Conservation (phyloP, 2,329 filamentous ascomycete species). For the Fulvia fulva region DNA sequence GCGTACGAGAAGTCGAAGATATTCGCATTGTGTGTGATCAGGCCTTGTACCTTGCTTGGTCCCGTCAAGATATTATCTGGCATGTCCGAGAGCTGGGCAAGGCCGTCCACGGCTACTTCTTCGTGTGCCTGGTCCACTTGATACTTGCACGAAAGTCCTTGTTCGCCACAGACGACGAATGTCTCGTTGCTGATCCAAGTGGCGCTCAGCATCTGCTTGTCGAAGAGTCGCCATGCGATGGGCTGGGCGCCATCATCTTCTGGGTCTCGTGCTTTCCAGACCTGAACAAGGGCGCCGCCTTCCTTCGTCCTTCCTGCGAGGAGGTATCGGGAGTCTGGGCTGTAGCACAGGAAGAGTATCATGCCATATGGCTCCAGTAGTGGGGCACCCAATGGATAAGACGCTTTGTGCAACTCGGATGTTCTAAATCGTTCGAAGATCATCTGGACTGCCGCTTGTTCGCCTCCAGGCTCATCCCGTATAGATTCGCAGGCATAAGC, state of each 20-base stretch:
- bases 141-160: slow-evolving; percentile 23
- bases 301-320: slow-evolving; percentile 29
- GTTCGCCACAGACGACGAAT: slow-evolving; percentile 44
- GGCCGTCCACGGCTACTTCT: slow-evolving; percentile 2
- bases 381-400: slow-evolving; percentile 19
- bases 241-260: slow-evolving; percentile 29
- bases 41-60: slow-evolving; percentile 12
- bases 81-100: not conserved
- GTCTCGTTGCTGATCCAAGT: slow-evolving; percentile 42
- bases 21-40: slow-evolving; percentile 15
- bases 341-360: slow-evolving; percentile 31
- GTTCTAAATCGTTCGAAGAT: slow-evolving; percentile 27
- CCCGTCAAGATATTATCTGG: slow-evolving; percentile 8
- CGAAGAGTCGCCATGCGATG: slow-evolving; percentile 39
- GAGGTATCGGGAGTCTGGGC: slow-evolving; percentile 28
- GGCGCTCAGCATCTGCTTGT: slow-evolving; percentile 41
- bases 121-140: slow-evolving; percentile 18
- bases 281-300: slow-evolving; percentile 30
- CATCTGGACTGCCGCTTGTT: slow-evolving; percentile 17
- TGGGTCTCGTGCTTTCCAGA: slow-evolving; percentile 24
- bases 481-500: slow-evolving; percentile 29
- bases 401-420: slow-evolving; percentile 12
- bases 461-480: slow-evolving; percentile 20
- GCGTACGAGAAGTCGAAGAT: slow-evolving; percentile 11
- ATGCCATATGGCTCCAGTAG: slow-evolving; percentile 28